These are phyloP conservation scores for Sporisorium scitamineum DNA, from an alignment of 1,284 basidiomycete genomes.

Conservation along the genomic window DNA sequence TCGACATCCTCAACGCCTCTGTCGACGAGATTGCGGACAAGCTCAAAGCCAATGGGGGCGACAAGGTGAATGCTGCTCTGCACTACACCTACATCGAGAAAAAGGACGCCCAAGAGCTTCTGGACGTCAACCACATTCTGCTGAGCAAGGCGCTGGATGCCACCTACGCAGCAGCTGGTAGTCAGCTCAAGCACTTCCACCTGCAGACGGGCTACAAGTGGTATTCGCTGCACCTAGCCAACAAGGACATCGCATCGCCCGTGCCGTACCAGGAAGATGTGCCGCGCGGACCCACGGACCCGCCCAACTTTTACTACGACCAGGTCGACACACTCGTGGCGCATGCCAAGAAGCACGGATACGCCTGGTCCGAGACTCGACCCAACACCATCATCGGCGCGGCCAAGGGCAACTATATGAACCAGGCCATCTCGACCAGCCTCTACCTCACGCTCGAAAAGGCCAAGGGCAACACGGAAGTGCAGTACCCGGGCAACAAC, in stretches of 20 bases:
- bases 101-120: conserved; percentile 38
- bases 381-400: conserved; percentile 53
- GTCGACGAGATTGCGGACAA: conserved; percentile 28
- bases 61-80: conserved; percentile 32
- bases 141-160: conserved; percentile 45
- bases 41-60: conserved; percentile 36
- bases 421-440: conserved; percentile 45
- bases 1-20: conserved; percentile 41
- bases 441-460: conserved; percentile 45
- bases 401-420: conserved; percentile 51
- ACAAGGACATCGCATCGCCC: conserved; percentile 44
- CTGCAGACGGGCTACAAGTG: conserved; percentile 54
- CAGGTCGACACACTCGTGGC: conserved; percentile 41
- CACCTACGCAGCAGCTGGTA: conserved; percentile 34
- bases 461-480: conserved; percentile 39
- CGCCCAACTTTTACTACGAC: conserved; percentile 50
- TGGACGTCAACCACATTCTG: conserved; percentile 40
- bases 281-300: conserved; percentile 32
- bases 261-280: conserved; percentile 43
- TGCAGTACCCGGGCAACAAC: conserved; percentile 45
- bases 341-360: conserved; percentile 45
- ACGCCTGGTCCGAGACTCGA: conserved; percentile 45
- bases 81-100: conserved; percentile 55
- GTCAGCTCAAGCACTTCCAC: conserved; percentile 40
- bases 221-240: conserved; percentile 46